Conservation (phyloP, 768 basidiomycete species). For the Hebeloma cylindrosporum region DNA sequence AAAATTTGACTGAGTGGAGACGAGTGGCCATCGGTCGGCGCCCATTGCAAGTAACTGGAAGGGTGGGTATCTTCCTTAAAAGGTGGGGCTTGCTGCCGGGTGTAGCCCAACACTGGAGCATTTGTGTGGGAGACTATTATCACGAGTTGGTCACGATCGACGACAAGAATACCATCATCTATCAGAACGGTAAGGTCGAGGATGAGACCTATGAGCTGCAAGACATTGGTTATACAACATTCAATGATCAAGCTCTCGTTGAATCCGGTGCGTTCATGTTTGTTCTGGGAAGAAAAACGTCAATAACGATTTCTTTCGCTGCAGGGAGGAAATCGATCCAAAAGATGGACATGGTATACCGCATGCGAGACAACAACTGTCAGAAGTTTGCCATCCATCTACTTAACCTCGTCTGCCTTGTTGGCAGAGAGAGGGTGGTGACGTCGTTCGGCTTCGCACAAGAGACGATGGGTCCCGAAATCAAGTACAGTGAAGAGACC, state of each 20-base stretch:
- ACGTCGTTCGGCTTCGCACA: not conserved
- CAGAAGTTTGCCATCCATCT: not conserved
- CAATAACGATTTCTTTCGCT: not conserved
- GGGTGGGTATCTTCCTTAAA: not conserved
- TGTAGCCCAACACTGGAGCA: not conserved
- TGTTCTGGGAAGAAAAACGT: not conserved
- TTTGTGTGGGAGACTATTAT: not conserved
- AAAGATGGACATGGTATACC: not conserved
- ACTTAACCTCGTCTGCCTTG: not conserved
- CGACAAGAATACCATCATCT: not conserved
- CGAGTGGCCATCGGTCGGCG: not conserved
- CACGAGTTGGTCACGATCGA: not conserved
- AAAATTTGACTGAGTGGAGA: not conserved
- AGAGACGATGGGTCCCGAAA: not conserved
- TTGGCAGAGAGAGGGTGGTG: not conserved
- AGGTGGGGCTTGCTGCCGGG: not conserved
- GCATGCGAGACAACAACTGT: not conserved
- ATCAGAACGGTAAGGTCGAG: not conserved
- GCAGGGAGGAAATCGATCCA: not conserved
- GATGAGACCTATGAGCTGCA: not conserved
- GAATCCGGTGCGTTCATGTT: not conserved
- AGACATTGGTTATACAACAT: not conserved
- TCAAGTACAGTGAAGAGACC: constrained; percentile 1
- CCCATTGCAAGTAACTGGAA: not conserved
- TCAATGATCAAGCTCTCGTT: constrained; percentile 3